phyloP scores from a whole-genome alignment of 2,329 filamentous ascomycete genomes.

The Scedosporium boydii region DNA sequence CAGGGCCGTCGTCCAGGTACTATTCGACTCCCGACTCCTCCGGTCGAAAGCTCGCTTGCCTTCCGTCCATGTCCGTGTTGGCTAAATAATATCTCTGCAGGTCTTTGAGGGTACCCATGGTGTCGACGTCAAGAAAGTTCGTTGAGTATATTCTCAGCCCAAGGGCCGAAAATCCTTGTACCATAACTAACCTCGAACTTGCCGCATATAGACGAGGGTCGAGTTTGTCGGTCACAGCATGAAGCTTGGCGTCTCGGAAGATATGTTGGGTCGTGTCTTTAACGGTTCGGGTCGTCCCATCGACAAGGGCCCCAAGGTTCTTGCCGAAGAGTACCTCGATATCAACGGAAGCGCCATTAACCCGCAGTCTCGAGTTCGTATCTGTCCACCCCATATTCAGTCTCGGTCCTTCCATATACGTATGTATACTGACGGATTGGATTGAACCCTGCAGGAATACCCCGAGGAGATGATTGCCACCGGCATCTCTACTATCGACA shows the following conservation, averaged over 20 bases:
- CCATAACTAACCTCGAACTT: conserved; percentile 15
- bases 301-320: conserved; percentile 96
- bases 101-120: conserved; percentile 96
- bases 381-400: neutral
- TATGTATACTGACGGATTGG: conserved; percentile 10
- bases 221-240: conserved; percentile 95
- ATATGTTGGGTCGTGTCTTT: conserved; percentile 98
- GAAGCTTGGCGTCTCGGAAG: conserved; percentile 97
- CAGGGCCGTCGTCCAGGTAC: conserved; percentile 89
- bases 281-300: conserved; percentile 96
- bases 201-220: conserved; percentile 66
- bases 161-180: neutral
- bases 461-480: conserved; percentile 99
- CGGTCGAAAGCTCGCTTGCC: neutral
- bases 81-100: conserved; percentile 19
- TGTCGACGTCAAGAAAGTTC: conserved; percentile 98
- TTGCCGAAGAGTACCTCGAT: conserved; percentile 96
- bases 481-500: conserved; percentile 97
- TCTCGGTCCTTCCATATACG: neutral
- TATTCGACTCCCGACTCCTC: conserved; percentile 9
- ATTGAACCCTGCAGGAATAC: conserved; percentile 57
- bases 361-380: conserved; percentile 81
- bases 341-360: conserved; percentile 99
- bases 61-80: neutral
- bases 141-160: conserved; percentile 8